phyloP scores from a whole-genome alignment of 1,284 basidiomycete species.

The Pterulicium gracile region DNA sequence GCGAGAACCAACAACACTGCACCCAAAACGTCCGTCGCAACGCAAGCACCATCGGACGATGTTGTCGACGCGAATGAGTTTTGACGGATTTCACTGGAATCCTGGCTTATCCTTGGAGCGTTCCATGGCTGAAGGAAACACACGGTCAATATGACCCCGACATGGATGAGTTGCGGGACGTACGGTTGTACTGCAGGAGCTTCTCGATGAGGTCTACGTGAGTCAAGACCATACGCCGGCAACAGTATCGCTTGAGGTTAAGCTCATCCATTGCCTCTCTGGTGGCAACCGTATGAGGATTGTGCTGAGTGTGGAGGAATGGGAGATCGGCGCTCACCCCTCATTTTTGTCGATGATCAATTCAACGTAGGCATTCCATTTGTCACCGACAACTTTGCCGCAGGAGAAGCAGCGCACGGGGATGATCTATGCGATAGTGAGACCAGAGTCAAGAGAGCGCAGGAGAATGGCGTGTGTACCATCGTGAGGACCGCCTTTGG shows the following conservation, averaged over 20 bases:
- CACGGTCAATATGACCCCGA: neutral
- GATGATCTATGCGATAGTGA: slow-evolving; percentile 49
- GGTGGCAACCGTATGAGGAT: slow-evolving; percentile 8
- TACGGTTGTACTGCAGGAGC: slow-evolving; percentile 91
- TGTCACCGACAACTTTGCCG: slow-evolving; percentile 89
- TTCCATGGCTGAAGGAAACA: slow-evolving; percentile 14
- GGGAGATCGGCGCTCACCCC: slow-evolving; percentile 47
- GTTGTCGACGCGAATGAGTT: no score
- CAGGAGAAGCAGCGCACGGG: slow-evolving; percentile 87
- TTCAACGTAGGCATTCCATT: slow-evolving; percentile 81
- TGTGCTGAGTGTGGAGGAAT: neutral
- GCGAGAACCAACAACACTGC: no score
- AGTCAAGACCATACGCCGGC: slow-evolving; percentile 94
- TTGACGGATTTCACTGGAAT: no score
- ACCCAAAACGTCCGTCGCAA: no score
- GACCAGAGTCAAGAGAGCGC: no score
- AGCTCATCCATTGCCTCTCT: slow-evolving; percentile 90
- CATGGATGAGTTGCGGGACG: slow-evolving; percentile 22
- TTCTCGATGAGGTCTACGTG: slow-evolving; percentile 98
- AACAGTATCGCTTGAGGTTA: slow-evolving; percentile 91
- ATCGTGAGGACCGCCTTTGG: no score
- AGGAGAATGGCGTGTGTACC: no score
- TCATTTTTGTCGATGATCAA: slow-evolving; percentile 72
- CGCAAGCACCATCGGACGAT: no score
- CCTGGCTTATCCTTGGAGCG: slow-evolving; percentile 14